Base-by-base conservation (phyloP, 441 rosid species). In the Adansonia rubrostipa region DNA sequence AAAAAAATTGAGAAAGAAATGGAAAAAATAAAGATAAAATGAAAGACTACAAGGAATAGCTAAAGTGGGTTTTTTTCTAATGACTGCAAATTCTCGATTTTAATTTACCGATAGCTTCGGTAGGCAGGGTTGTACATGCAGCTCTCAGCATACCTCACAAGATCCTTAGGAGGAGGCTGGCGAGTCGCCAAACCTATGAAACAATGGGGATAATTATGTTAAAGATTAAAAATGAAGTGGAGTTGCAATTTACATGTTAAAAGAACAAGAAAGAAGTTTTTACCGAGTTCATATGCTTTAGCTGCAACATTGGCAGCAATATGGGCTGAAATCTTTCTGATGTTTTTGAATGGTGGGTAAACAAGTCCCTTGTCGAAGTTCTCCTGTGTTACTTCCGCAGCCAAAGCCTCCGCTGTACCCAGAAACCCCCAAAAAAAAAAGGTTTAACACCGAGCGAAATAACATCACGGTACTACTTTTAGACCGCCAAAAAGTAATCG, bases 261-360 rank as follows among this genome's bases (percentile, higher is more conserved):
- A 5, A 28, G 2, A 13, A 15, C 44, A 4, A 13, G 72, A 14
- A 45, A 63, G 6, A 11, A 42, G 24, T 33, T 92, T 51, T 88
- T 44, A 92, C 99, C 97, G 0, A 93, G 97, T 80, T 95, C 97
- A 44, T 93, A 93, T 44, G 97, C 93, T 82, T 93, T 95, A 60
- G 94, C 89, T 42, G 97, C 97, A 53, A 95, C 99, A 11, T 77
- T 77, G 7, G 99, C 99, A 17, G 97, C 97, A 74, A 95, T 95
- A 45, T 87, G 86, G 28, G 99, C 97, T 3, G 98, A 95, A 66
- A 95, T 93, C 88, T 86, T 92, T 83, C 98, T 87, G 82, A 93
- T 95, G 85, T 89, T 84, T 61, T 81, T 80, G 73, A 95, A 92
- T 54, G 99, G 97, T 10, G 99, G 99, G 85, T 81, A 93, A 73